Base-by-base conservation (phyloP, 2,329 filamentous ascomycete genomes). In the Cercospora sp. region DNA sequence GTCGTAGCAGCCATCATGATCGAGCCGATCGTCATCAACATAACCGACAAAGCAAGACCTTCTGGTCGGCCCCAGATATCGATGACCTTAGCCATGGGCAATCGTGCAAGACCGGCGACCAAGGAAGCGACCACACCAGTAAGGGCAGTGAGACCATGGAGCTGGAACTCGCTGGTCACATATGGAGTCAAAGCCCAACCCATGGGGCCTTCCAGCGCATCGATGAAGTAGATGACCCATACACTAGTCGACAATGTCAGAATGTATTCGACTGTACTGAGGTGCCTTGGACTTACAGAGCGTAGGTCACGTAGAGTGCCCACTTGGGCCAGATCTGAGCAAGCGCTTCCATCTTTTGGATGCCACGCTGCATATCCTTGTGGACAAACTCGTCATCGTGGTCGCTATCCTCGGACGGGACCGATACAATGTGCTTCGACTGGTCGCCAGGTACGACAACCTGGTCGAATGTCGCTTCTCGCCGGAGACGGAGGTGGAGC, bases 171-270 rank as follows among this genome's bases (percentile, higher is more conserved):
- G n/a, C 77, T 80, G 2, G 79, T 80, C 65, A 85, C 82, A 67
- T 78, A 82, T 3, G 77, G 76, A 8, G 77, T 78, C 57, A 81
- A 26, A 24, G 63, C 59, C 66, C 66, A 69, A 16, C 63, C 49
- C 12, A 60, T 65, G 2, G 63, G 63, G 5, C 63, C 77, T 65
- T 83, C 78, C 43, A 85, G 74, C 32, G 82, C 83, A 43, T 86
- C 84, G 73, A 83, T 81, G 69, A 86, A 84, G 57, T 81, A 80
- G 74, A 83, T 81, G 5, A 85, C 69, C 70, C 82, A 85, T 28
- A 85, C 79, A 62, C 82, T 83, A 18, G 3, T 8, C 24, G 24
- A 9, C 13, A 3, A 16, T 0, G 32, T 68, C 63, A 68, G 63
- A 18, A 9, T 2, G 5, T 30, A 8, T n/a, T 5, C 49, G 8